Evolutionary conservation across 139 green algal genomes (phyloP), one percentile per base, ranked within the genome.

Genomic region (Protoeuglena noctilucae): DNA sequence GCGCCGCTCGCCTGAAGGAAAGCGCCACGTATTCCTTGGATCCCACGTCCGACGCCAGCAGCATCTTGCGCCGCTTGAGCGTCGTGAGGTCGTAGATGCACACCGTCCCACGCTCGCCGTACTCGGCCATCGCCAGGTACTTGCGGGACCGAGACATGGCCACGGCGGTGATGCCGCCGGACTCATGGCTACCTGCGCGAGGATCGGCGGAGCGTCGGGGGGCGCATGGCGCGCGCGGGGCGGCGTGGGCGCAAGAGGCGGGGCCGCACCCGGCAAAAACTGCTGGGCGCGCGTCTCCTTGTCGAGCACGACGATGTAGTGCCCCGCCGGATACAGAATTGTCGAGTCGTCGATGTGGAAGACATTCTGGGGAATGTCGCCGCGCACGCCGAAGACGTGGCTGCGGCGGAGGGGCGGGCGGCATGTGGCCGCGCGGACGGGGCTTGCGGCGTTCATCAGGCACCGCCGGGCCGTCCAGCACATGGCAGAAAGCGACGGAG

Each of bases 21-120:
- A 95, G 47, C 50, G 66, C 80, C 16, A 83, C 77, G 63, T 89
- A 92, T 47, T 93, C 83, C 73, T 85, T 86, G 40, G 69, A 76
- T 24, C 72, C 74, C 2, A 72, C 68, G 12, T 88, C 80, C 1
- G 67, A 54, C 14, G 76, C 65, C 1, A 72, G 53, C 21, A 94
- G 64, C 34, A 87, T 70, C 60, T 94, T 94, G 3, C 83, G 62
- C 2, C 82, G 61, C 61, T 93, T 95, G 1, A 93, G 67, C 0
- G 83, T 92, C 39, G 83, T 70, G 61, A 91, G 64, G 61, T 95
- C 86, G 56, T 83, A 93, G 0, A 94, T 64, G 18, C 75, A 85
- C 18, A 95, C 78, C 22, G 74, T 74, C 4, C 61, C 78, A 48
- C 80, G 84, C 23, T 90, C 82, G 0, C 71, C 71, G 1, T 62